phyloP scores from a whole-genome alignment of 805 yeast species.

The Kregervanrija fluxuum region DNA sequence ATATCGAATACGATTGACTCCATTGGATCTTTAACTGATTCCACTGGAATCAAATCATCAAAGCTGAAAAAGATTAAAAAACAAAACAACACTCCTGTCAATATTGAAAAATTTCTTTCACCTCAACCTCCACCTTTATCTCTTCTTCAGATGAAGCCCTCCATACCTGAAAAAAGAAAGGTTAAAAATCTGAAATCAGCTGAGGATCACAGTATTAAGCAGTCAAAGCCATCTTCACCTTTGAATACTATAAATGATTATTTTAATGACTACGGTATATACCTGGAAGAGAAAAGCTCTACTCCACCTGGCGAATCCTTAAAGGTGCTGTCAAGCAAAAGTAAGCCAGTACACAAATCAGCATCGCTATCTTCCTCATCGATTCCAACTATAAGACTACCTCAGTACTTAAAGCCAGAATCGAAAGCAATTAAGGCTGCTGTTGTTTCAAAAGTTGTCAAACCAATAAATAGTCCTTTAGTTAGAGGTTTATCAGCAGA shows the following conservation, averaged over 20 bases:
- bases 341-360: slow-evolving; percentile 3
- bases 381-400: slow-evolving; percentile 20
- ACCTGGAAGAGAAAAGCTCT: neutral
- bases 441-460: slow-evolving; percentile 4
- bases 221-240: neutral
- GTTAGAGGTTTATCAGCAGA: neutral
- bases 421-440: slow-evolving; percentile 5
- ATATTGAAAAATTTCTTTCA: slow-evolving; percentile 12
- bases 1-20: neutral
- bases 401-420: slow-evolving; percentile 26
- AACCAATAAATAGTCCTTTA: slow-evolving; percentile 3
- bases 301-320: neutral
- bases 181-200: neutral
- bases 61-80: neutral
- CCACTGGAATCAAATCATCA: too few relatives aligned
- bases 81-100: slow-evolving; percentile 2
- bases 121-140: slow-evolving; percentile 15
- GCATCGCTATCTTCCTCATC: slow-evolving; percentile 5
- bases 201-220: neutral
- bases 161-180: slow-evolving; percentile 17
- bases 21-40: too few relatives aligned
- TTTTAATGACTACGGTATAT: neutral
- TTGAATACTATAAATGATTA: neutral
- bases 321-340: neutral
- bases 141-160: slow-evolving; percentile 1